Conservation (phyloP, 2,329 filamentous ascomycete species). For the Sporothrix curviconia region DNA sequence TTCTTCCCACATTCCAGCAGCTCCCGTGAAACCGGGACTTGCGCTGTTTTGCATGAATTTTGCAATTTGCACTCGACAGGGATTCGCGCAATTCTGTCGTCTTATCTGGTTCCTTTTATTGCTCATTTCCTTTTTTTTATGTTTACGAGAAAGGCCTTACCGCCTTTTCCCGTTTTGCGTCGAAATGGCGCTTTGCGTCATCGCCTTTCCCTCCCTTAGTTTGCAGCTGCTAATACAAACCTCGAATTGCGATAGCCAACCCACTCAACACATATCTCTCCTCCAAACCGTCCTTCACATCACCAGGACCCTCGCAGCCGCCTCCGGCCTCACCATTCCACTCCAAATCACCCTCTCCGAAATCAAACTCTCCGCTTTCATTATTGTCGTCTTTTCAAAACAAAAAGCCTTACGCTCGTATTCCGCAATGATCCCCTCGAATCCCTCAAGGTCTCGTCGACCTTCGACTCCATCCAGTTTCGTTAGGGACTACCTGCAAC, state of each 20-base stretch:
- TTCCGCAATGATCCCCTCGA: constrained; percentile 98
- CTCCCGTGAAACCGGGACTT: neutral
- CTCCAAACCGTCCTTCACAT: constrained; percentile 86
- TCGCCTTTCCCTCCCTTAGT: constrained; percentile 17
- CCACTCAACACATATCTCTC: constrained; percentile 92
- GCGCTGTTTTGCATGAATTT: neutral
- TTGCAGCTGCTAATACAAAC: constrained; percentile 41
- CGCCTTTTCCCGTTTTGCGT: constrained; percentile 12
- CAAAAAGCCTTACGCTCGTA: constrained; percentile 92
- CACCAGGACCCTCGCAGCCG: constrained; percentile 87
- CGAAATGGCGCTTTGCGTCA: constrained; percentile 26
- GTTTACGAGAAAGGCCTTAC: constrained; percentile 10
- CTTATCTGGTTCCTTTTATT: constrained; percentile 9
- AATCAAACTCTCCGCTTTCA: constrained; percentile 92
- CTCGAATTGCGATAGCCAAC: constrained; percentile 58
- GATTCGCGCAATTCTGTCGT: constrained; percentile 9
- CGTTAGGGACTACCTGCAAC: constrained; percentile 91
- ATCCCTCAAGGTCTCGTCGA: constrained; percentile 95
- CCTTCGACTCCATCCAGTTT: constrained; percentile 98
- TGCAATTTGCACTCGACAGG: constrained; percentile 11
- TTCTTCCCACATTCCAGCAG: constrained; percentile 4
- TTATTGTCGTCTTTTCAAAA: constrained; percentile 94
- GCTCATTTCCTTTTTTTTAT: constrained; percentile 6
- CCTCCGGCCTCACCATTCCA: constrained; percentile 91
- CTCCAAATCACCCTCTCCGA: constrained; percentile 93